Base-by-base conservation (phyloP, 1,139 yeast species). In the Groenewaldozyma auringiensis region DNA sequence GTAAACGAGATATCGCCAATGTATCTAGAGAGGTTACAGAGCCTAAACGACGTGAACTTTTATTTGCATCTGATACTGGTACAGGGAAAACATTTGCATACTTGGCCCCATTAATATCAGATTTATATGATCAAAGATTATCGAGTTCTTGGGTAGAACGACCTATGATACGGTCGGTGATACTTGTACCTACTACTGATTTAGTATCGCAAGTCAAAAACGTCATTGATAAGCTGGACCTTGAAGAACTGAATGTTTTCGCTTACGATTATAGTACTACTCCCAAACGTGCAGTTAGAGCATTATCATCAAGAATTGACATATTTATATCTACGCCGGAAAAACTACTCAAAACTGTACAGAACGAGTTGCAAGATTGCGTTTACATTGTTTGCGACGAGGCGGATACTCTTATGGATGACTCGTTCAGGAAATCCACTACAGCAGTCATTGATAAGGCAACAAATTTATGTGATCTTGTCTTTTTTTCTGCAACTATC, bases 61-160 rank as follows among this genome's bases (percentile, higher is more conserved):
- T 94, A 2, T 64, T 92, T 47, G 96, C 96, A 1, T 96, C 96
- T 2, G 97, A 92, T 61, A 92, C 98, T 0, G 98, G 97, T 0
- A 83, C 95, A 0, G 97, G 98, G 6, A 92, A 92, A 62, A 92
- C 98, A 0, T 79, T 95, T 79, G 88, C 96, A 0, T 92, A 89
- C 60, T 63, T 89, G 50, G 78, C 85, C 0, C 88, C 95, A 0
- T 54, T 89, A 35, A 56, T 89, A 43, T 83, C 87, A 45, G 78
- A 76, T 53, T 67, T 86, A 54, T 80, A 82, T 51, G 79, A 76
- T 21, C 56, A 49, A 62, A 65, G 42, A 55, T 57, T 50, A 4
- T 42, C 47, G 4, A 49, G 49, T 3, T 50, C 49, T n/a, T 60
- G 61, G 61, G 51, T 50, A 18, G 44, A 59, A 35, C 64, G 63